Percentiles rank a stretch among this genome's conserved stretches.
phyloP scores from a whole-genome alignment of 1,139 yeast species.

The Diutina ranongensis region DNA sequence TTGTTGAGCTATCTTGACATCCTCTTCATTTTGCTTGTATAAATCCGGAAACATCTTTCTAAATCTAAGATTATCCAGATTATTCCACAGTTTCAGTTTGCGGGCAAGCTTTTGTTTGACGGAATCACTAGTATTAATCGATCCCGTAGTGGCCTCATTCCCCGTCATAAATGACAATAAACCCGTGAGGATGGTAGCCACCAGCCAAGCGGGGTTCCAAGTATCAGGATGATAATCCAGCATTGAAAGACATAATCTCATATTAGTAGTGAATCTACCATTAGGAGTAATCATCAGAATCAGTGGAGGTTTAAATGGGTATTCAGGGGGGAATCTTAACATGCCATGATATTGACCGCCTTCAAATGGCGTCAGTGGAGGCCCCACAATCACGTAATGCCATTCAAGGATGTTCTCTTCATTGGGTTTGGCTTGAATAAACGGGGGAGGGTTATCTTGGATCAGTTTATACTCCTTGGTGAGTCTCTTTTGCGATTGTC shows the following conservation, averaged over 20 bases:
- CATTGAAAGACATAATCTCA: conserved; percentile 76
- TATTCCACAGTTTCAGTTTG: conserved; percentile 59
- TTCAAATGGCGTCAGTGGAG: conserved; percentile 75
- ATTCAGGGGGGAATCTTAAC: conserved; percentile 70
- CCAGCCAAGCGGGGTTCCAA: conserved; percentile 97
- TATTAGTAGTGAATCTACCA: conserved; percentile 68
- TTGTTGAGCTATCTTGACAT: neutral
- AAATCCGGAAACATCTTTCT: conserved; percentile 57
- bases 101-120: conserved; percentile 28
- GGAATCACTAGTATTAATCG: conserved; percentile 24
- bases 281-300: conserved; percentile 85
- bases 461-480: conserved; percentile 72
- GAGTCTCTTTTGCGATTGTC: conserved; percentile 40
- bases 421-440: conserved; percentile 65
- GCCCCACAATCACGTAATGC: conserved; percentile 78
- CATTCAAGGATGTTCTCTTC: conserved; percentile 28
- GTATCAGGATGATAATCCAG: conserved; percentile 88
- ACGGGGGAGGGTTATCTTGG: conserved; percentile 71
- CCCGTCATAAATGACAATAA: conserved; percentile 78
- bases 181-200: conserved; percentile 75
- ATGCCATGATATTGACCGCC: conserved; percentile 89
- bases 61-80: conserved; percentile 43
- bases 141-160: conserved; percentile 29
- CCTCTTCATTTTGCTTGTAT: conserved; percentile 29
- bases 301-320: conserved; percentile 89